Evolutionary conservation across 116 monocot species (phyloP), one percentile per base, ranked within the genome.

Genomic region (Phalaenopsis hybrid): DNA sequence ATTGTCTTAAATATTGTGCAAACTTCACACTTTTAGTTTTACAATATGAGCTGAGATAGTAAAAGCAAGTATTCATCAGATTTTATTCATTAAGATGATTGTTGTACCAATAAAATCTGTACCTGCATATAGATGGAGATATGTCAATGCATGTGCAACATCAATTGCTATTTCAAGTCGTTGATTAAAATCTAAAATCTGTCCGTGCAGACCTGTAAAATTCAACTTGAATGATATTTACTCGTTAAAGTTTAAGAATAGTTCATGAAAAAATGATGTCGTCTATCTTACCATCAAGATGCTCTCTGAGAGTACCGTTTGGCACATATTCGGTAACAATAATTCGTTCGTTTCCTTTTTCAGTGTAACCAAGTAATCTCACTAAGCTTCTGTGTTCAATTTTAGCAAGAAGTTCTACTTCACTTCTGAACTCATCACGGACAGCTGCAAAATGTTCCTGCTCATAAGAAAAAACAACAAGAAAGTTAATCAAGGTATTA

Each of bases 231-330:
- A 75, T 6, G 23, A 58, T 15, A 73, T 52, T 41, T 65, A 67
- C 55, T 65, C 8, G 15, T 15, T 17, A 11, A 28, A 44, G 34
- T 15, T 25, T 16, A 82, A 61, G 15, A 52, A 21, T 46, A 59
- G 25, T 16, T 81, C 6, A 41, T 28, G 51, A 77, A 43, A 82
- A 41, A 21, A 44, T 57, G 31, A 25, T n/a, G 49, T 46, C 51
- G 55, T 16, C 10, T 37, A 74, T 45, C 85, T 79, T 87, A 96
- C 94, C 94, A 86, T 90, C 94, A 5, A 97, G 85, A 75, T 97
- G 97, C 81, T 93, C 94, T 81, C 94, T 85, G 12, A 97, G 88
- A 75, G 90, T 97, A 63, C 97, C 97, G 87, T 97, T 97, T 74
- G 91, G 81, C 59, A 94, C 92, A 86, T 82, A 93, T 78, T 97